These are phyloP conservation scores for Leishmania tropica DNA, from an alignment of 208 protist species.

Conservation along the genomic window DNA sequence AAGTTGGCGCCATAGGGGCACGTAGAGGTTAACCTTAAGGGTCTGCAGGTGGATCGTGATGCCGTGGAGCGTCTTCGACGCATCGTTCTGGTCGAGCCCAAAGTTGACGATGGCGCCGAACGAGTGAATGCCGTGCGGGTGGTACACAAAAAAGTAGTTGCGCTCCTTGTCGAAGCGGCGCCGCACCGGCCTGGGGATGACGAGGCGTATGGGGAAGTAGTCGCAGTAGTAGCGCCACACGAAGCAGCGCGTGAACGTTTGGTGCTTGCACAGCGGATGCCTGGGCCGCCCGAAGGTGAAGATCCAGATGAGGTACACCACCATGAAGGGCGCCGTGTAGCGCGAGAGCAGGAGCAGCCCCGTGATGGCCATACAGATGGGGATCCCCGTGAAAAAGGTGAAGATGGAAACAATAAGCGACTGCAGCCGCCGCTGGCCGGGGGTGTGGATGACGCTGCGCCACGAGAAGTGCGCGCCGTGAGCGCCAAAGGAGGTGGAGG, in stretches of 20 bases:
- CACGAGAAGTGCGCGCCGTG: conserved; percentile 33
- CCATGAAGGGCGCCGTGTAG: conserved; percentile 61
- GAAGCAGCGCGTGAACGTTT: conserved; percentile 23
- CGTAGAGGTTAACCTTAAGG: conserved; percentile 82
- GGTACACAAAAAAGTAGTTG: conserved; percentile 91
- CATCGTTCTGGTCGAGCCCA: conserved; percentile 49
- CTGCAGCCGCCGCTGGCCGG: conserved; percentile 53
- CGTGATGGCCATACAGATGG: conserved; percentile 42
- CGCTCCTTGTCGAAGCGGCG: conserved; percentile 42
- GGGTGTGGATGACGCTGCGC: conserved; percentile 56
- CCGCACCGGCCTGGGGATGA: conserved; percentile 53
- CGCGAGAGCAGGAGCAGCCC: conserved; percentile 42
- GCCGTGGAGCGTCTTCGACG: conserved; percentile 55
- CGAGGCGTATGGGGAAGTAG: conserved; percentile 87
- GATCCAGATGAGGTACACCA: conserved; percentile 74
- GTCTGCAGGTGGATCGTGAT: conserved; percentile 82
- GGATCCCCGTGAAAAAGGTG: conserved; percentile 76
- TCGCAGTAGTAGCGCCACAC: conserved; percentile 74
- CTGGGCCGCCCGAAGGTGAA: conserved; percentile 53
- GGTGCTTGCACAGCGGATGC: conserved; percentile 43
- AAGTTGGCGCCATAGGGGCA: conserved; percentile 89
- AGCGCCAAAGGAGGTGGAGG: conserved; percentile 32
- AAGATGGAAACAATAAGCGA: conserved; percentile 46
- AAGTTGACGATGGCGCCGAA: conserved; percentile 90
- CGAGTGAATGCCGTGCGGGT: conserved; percentile 90